Evolutionary conservation across 208 protist species (phyloP).

Genomic region (Leishmania gerbilli): DNA sequence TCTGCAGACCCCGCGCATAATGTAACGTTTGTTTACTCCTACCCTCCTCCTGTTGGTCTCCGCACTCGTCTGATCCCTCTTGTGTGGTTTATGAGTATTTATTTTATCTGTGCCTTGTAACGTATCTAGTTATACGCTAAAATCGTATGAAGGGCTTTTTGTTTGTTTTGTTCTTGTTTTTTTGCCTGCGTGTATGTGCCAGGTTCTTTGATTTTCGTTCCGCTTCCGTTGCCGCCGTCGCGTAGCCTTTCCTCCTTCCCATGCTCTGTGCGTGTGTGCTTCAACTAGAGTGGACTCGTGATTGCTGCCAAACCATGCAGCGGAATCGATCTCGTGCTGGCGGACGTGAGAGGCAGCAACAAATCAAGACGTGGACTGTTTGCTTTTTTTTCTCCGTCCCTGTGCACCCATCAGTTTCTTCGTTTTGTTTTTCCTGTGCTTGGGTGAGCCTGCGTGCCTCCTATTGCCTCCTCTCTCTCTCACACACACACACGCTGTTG

Average conservation of each 20-base stretch:
- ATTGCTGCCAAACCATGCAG: background rate
- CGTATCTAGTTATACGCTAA: background rate
- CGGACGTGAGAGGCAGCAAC: background rate
- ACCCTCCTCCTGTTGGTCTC: background rate
- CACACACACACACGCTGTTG: background rate
- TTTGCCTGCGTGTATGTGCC: background rate
- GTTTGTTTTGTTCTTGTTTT: background rate
- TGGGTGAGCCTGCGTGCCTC: background rate
- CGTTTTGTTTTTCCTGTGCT: background rate
- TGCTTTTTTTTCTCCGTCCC: background rate
- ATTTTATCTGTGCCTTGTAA: conserved; percentile 8
- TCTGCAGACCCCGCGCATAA: background rate
- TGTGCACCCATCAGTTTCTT: background rate
- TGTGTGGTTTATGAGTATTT: background rate
- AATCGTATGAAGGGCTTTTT: background rate
- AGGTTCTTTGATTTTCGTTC: background rate
- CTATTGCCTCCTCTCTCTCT: background rate
- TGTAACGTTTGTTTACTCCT: background rate
- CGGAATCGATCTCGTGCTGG: background rate
- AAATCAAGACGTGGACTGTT: background rate
- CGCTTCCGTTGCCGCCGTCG: background rate
- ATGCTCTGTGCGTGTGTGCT: background rate
- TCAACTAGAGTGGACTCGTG: background rate
- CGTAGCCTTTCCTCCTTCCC: background rate
- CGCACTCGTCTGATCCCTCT: background rate